phyloP scores from a whole-genome alignment of 345 rosid genomes.

The Eucalyptus sideroxylon region DNA sequence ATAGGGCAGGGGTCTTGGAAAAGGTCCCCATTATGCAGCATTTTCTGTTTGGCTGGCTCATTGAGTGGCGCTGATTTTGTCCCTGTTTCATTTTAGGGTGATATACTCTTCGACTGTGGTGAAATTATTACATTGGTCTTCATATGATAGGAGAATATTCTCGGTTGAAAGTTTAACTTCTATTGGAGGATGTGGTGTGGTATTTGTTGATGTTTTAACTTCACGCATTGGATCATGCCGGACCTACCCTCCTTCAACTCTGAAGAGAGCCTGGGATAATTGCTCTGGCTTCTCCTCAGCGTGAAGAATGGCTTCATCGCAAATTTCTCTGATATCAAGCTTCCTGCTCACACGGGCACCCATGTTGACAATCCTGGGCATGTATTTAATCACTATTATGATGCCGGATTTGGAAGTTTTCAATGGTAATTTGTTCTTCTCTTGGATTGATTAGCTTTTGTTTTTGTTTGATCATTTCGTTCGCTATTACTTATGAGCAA shows the following conservation, averaged over 20 bases:
- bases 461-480: too few species aligned
- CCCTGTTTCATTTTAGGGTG: background rate
- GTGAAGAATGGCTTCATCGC: background rate
- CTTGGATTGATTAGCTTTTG: background rate
- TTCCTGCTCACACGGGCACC: background rate
- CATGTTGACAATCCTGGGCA: slow-evolving; percentile 4
- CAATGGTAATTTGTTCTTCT: background rate
- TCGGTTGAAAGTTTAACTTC: background rate
- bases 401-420: slow-evolving; percentile 3
- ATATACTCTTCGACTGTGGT: background rate
- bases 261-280: background rate
- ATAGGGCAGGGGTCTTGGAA: slow-evolving; percentile 83
- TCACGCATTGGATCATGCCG: background rate
- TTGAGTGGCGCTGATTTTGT: slow-evolving; percentile 49
- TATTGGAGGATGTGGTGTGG: background rate
- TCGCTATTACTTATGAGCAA: background rate
- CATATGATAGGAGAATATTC: background rate
- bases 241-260: background rate
- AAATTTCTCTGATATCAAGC: background rate
- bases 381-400: background rate
- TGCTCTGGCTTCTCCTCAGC: background rate
- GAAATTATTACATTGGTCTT: background rate
- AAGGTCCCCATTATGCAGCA: slow-evolving; percentile 98
- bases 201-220: background rate
- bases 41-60: slow-evolving; percentile 83